Evolutionary conservation across 208 protist genomes (phyloP).

Genomic region (Leishmania turanica): DNA sequence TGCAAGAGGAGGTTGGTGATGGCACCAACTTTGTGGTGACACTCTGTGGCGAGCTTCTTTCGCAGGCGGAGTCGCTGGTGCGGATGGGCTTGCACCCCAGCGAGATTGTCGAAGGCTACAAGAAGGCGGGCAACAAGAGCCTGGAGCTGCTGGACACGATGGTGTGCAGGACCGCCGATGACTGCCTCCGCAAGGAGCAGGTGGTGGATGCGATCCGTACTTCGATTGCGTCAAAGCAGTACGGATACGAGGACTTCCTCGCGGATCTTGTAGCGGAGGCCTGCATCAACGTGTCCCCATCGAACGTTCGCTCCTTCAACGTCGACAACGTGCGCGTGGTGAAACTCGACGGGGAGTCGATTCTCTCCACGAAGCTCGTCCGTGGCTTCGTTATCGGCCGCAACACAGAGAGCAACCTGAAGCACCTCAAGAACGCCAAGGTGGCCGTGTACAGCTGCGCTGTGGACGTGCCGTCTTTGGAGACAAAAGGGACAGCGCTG

Average conservation of each 20-base stretch:
- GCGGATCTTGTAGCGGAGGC: slow-evolving; percentile 95
- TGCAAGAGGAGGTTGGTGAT: slow-evolving; percentile 99
- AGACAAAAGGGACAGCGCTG: slow-evolving; percentile 98
- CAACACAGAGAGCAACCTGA: slow-evolving; percentile 91
- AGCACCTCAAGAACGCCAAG: slow-evolving; percentile 96
- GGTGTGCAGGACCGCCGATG: slow-evolving; percentile 71
- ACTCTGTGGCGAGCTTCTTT: slow-evolving; percentile 98
- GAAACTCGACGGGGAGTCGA: slow-evolving; percentile 97
- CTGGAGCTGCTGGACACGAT: slow-evolving; percentile 91
- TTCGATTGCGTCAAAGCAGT: slow-evolving; percentile 96
- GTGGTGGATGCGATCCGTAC: slow-evolving; percentile 80
- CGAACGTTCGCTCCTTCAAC: slow-evolving; percentile 97
- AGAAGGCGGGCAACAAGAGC: slow-evolving; percentile 92
- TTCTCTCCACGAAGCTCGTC: slow-evolving; percentile 94
- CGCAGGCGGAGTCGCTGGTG: slow-evolving; percentile 97
- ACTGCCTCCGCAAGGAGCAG: slow-evolving; percentile 85
- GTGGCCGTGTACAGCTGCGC: slow-evolving; percentile 98
- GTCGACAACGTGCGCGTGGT: slow-evolving; percentile 99
- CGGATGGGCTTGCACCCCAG: slow-evolving; percentile 97
- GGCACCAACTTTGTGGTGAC: slow-evolving; percentile 99
- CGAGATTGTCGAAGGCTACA: slow-evolving; percentile 99
- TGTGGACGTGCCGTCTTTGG: slow-evolving; percentile 97
- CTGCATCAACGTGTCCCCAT: slow-evolving; percentile 97
- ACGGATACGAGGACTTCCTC: slow-evolving; percentile 97
- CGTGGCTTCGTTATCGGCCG: slow-evolving; percentile 98